Percentiles rank a stretch among this genome's conserved stretches.
phyloP scores from a whole-genome alignment of 768 basidiomycete genomes.

The Cubamyces lactineus region DNA sequence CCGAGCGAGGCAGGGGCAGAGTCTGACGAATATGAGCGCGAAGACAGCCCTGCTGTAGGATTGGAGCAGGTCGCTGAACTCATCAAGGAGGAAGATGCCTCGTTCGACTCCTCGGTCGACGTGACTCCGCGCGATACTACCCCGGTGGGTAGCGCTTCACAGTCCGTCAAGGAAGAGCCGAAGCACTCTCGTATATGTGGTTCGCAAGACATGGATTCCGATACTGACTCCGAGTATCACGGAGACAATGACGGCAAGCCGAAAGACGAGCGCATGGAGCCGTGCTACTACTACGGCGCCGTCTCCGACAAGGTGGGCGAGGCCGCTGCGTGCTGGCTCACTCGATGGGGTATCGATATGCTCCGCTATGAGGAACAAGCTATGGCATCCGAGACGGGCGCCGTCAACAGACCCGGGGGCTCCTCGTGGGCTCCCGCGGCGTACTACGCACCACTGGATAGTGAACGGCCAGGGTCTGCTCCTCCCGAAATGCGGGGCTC shows the following conservation, averaged over 20 bases:
- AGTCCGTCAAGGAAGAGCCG: background rate
- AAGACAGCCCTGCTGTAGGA: constrained; percentile 66
- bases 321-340: constrained; percentile 84
- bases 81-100: constrained; percentile 40
- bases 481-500: constrained; percentile 18
- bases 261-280: constrained; percentile 23
- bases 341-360: constrained; percentile 83
- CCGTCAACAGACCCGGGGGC: background rate
- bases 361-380: constrained; percentile 60
- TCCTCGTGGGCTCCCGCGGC: constrained; percentile 5
- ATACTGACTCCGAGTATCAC: constrained; percentile 13
- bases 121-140: background rate
- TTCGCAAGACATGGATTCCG: constrained; percentile 2
- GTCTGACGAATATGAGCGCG: constrained; percentile 29
- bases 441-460: background rate
- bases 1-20: constrained; percentile 28
- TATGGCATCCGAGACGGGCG: background rate
- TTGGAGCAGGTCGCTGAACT: constrained; percentile 67
- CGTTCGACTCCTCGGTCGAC: constrained; percentile 4
- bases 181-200: constrained; percentile 19
- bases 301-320: constrained; percentile 92
- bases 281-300: constrained; percentile 79
- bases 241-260: constrained; percentile 14
- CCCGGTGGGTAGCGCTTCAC: background rate
- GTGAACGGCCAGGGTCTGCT: constrained; percentile 20